A percentile compares a stretch with the other conserved stretches of the same genome.
Evolutionary conservation across 2,329 filamentous ascomycete genomes (phyloP).

Genomic region (Ceratocystis harringtonii): DNA sequence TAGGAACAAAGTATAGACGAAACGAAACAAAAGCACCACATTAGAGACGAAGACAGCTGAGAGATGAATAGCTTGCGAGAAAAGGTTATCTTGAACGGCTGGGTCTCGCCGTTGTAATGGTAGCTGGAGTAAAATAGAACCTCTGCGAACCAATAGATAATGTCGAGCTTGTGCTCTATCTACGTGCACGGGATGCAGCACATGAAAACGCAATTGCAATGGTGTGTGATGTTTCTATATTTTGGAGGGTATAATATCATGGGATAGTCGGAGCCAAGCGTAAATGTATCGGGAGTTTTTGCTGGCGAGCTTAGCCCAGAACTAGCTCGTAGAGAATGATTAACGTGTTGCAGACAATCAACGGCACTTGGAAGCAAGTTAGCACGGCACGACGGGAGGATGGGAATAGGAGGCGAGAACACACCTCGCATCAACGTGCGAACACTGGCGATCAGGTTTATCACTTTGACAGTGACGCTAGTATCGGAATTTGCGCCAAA

Average conservation of each 20-base stretch:
- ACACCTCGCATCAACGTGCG: slow-evolving; percentile 83
- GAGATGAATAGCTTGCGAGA: background rate
- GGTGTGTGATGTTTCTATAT: background rate
- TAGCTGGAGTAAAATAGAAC: background rate
- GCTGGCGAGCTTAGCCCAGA: slow-evolving; percentile 41
- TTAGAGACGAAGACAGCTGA: background rate
- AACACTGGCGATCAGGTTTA: slow-evolving; percentile 81
- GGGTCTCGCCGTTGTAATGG: background rate
- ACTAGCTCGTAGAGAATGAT: slow-evolving; percentile 74
- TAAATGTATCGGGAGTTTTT: background rate
- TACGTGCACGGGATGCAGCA: background rate
- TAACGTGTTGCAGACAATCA: slow-evolving; percentile 69
- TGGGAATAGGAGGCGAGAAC: slow-evolving; percentile 16
- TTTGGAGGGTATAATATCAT: slow-evolving; percentile 3
- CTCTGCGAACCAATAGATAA: background rate
- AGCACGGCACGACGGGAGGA: background rate
- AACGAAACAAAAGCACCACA: background rate
- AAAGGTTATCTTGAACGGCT: background rate
- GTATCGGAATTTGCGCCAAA: slow-evolving; percentile 61
- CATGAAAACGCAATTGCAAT: background rate
- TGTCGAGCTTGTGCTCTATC: background rate
- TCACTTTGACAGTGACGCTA: slow-evolving; percentile 71
- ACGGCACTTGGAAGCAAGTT: slow-evolving; percentile 44
- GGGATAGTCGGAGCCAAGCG: background rate
- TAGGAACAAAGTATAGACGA: background rate